Evolutionary conservation across 306 rosid species (phyloP), one percentile per base, ranked within the genome.

Genomic region (Cucumis cinereus): DNA sequence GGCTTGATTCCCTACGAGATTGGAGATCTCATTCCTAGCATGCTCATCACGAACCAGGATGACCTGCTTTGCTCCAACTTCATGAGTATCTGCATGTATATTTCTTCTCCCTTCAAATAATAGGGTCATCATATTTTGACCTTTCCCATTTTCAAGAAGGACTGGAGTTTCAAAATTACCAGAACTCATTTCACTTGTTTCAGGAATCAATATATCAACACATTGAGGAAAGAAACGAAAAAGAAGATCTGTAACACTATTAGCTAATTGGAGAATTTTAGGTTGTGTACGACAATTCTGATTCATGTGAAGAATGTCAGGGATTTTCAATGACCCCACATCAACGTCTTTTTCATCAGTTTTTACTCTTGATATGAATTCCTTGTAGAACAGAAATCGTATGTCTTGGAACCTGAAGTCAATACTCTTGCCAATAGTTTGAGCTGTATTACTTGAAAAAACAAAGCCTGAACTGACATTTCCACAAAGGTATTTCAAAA

Each of bases 61-160:
- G 30, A 91, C 93, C 68, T 89, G 93, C 56, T 89, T 87, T 0
- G 93, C 92, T 64, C 93, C 97, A 79, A 87, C 88, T 24, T 91
- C 90, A 57, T 76, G 82, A 67, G 89, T 82, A 63, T 82, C 82
- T 28, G 74, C 78, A 6, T 79, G 77, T 14, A 49, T 10, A 64
- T 74, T 79, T 47, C 73, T 85, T 75, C 35, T 75, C 73, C 79
- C 87, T 50, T 84, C 85, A 70, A 87, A 91, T 50, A 86, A 84
- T 33, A 82, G 75, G 7, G 57, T 53, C 53, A 91, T 75, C 19
- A 86, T 85, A 82, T 82, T 83, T 71, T 91, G 66, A 33, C 70
- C 78, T 35, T 81, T 63, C 41, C 62, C 81, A 73, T 82, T 84
- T 72, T 84, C 82, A 63, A 91, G 82, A 40, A 89, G 63, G 47